Conservation (phyloP, 2,329 filamentous ascomycete genomes). For the Xylariaceae sp. region DNA sequence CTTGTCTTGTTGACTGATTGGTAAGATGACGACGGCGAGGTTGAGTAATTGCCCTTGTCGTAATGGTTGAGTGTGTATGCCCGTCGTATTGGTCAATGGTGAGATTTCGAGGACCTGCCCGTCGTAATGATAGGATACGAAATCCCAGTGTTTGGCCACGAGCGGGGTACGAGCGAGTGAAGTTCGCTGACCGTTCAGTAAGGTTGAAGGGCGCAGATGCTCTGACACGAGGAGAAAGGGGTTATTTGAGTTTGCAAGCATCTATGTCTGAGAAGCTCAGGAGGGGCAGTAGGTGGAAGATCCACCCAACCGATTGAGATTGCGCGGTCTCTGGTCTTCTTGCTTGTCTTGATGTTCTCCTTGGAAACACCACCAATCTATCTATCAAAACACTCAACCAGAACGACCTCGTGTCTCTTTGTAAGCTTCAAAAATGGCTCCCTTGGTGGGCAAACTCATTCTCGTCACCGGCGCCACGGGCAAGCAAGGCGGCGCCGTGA, state of each 20-base stretch:
- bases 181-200: background rate
- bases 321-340: no score
- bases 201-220: background rate
- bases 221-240: background rate
- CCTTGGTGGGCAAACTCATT: conserved; percentile 32
- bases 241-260: background rate
- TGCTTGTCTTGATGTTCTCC: no score
- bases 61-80: no score
- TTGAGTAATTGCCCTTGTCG: no score
- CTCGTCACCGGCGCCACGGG: conserved; percentile 45
- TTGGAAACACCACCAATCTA: background rate
- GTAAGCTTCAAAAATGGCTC: background rate
- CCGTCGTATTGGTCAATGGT: background rate
- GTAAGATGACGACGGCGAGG: no score
- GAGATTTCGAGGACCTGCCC: background rate
- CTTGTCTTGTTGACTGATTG: no score
- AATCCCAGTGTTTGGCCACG: background rate
- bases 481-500: conserved; percentile 42
- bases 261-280: background rate
- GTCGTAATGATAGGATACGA: background rate
- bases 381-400: background rate
- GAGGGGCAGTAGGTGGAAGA: no score
- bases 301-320: no score
- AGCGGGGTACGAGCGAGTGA: background rate
- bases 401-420: background rate